Base-by-base conservation (phyloP, 495 filamentous ascomycete genomes). In the Hypoxylon fragiforme region DNA sequence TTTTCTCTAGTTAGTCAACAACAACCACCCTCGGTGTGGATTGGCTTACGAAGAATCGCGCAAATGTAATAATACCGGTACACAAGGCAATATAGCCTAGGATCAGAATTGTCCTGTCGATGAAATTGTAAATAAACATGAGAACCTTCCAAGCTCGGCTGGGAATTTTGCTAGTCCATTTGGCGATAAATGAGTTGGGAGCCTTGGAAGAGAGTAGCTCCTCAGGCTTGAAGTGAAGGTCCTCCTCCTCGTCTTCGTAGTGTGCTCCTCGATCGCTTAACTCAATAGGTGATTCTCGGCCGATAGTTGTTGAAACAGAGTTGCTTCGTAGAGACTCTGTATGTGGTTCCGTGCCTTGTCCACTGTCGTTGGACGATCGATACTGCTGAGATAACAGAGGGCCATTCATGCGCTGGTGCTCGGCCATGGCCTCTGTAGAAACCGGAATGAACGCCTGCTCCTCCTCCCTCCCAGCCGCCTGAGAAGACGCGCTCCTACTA, bases 311-410 rank as follows among this genome's bases (percentile, higher is more conserved):
- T 7, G 78, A 81, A 14, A 85, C 72, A 18, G 89, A 88, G 36
- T 84, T 79, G 55, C 80, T 80, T 31, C 76, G 74, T 41, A 87
- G 76, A 16, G 86, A 87, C 46, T 84, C 82, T 3, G 87, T 81
- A 44, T 81, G 80, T 2, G 81, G 81, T 59, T 94, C 90, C 0
- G 89, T 91, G 12, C 91, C 91, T 56, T 96, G 92, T 2, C 90
- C 91, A 50, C 92, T 96, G 68, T 96, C 94, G 41, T 86, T 77
- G 3, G 90, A 95, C 70, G 81, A 88, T 31, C 90, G 84, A 62
- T 83, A 80, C 9, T 70, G 70, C 5, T 73, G 68, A 44, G 79
- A 77, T 28, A 74, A 75, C 7, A 51, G 28, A 6, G 60, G 21
- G 18, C 50, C 47, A 49, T 54, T 61, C 21, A 57, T 55, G 51